Conservation (phyloP, 140 eudicot genomes). For the Flaveria floridana region DNA sequence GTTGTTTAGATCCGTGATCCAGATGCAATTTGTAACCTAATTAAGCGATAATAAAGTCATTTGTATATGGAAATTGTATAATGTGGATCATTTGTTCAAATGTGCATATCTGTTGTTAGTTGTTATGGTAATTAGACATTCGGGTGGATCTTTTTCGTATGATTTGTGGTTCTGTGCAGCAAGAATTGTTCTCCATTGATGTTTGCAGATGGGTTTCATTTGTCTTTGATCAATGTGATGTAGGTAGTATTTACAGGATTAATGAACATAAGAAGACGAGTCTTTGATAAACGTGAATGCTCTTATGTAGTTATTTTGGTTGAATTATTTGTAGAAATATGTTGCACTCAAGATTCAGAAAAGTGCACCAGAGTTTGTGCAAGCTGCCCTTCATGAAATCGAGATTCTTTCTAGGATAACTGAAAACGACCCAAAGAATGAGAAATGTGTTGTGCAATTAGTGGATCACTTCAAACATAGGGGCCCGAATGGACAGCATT, state of each 20-base stretch:
- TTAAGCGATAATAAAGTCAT: not conserved
- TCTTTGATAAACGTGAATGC: too few relatives aligned
- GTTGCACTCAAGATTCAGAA: conserved; percentile 96
- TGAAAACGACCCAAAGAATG: conserved; percentile 63
- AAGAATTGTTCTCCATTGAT: too few relatives aligned
- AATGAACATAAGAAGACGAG: not conserved
- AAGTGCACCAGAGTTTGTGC: conserved; percentile 92
- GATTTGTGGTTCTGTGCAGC: not conserved
- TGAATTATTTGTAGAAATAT: conserved; percentile 44
- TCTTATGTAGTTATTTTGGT: conserved; percentile 3
- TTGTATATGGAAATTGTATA: not conserved
- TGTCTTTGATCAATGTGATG: too few relatives aligned
- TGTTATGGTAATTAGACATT: not conserved
- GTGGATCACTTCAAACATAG: conserved; percentile 87
- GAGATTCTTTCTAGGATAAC: conserved; percentile 79
- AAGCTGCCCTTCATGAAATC: conserved; percentile 89
- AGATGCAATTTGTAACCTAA: conserved; percentile 19
- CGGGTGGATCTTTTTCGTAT: conserved; percentile 2
- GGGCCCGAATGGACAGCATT: conserved; percentile 97
- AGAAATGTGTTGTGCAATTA: conserved; percentile 60
- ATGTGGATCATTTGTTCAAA: conserved; percentile 22
- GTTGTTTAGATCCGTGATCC: conserved; percentile 36
- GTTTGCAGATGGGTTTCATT: too few relatives aligned
- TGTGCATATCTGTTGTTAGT: not conserved
- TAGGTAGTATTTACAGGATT: too few relatives aligned